These are phyloP conservation scores for Penicillium salamii DNA, from an alignment of 495 filamentous ascomycete species.

Conservation along the genomic window DNA sequence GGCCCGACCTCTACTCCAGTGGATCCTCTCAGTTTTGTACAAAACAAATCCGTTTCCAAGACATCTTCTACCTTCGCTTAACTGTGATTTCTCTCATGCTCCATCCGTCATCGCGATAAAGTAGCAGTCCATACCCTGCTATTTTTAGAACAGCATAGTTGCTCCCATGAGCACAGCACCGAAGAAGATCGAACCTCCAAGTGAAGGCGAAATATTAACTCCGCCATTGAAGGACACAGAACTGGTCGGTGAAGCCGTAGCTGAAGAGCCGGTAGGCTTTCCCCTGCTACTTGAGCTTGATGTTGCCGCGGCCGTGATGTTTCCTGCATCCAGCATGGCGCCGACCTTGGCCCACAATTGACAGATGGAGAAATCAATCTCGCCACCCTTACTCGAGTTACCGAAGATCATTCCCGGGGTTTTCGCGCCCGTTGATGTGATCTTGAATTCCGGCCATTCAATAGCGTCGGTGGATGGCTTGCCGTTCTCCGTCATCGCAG, in stretches of 20 bases:
- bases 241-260: neutral
- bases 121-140: too few relatives aligned
- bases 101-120: too few relatives aligned
- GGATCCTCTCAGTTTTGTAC: too few relatives aligned
- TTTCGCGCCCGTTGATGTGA: conserved; percentile 3
- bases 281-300: too few relatives aligned
- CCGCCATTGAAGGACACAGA: neutral
- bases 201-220: neutral
- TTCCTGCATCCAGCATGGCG: too few relatives aligned
- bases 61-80: too few relatives aligned
- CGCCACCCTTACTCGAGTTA: conserved; percentile 18
- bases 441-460: conserved; percentile 28
- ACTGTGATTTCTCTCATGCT: too few relatives aligned
- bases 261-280: neutral
- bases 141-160: conserved; percentile 6
- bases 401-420: conserved; percentile 27
- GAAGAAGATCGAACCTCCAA: conserved; percentile 1
- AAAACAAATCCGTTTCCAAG: too few relatives aligned
- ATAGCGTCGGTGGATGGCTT: conserved; percentile 23
- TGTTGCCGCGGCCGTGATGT: too few relatives aligned
- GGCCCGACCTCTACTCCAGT: too few relatives aligned
- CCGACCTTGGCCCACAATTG: too few relatives aligned
- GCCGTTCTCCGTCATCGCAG: conserved; percentile 34
- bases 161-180: neutral
- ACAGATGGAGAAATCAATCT: conserved; percentile 20